A percentile compares a stretch with the other conserved stretches of the same genome.
phyloP scores from a whole-genome alignment of 352 stramenopile species.

The Pythium myriotylum region DNA sequence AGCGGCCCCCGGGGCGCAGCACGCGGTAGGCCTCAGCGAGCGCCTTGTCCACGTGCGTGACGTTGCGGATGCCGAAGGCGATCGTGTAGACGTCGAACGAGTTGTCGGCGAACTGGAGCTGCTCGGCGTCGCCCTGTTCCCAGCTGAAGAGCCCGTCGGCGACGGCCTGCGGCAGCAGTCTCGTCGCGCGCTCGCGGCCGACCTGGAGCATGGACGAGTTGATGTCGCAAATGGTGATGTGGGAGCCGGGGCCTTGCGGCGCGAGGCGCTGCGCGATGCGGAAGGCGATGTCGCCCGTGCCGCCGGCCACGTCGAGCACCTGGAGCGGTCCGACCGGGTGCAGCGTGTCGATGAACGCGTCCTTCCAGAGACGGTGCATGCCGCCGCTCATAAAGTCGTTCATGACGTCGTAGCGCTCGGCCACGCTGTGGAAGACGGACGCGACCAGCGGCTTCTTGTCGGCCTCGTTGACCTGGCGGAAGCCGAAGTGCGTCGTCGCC shows the following conservation, averaged over 20 bases:
- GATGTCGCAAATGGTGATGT: conserved; percentile 98
- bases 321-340: conserved; percentile 73
- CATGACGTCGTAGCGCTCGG: conserved; percentile 98
- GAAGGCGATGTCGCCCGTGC: conserved; percentile 99
- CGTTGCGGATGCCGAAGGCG: conserved; percentile 98
- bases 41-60: conserved; percentile 96
- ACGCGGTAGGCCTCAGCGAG: conserved; percentile 95
- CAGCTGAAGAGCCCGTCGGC: conserved; percentile 73
- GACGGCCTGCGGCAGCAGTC: conserved; percentile 61
- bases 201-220: conserved; percentile 99
- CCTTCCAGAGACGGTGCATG: conserved; percentile 97
- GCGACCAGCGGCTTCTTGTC: conserved; percentile 96
- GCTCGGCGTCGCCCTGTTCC: conserved; percentile 96
- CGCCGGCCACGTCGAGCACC: conserved; percentile 97
- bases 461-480: conserved; percentile 87
- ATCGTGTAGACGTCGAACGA: conserved; percentile 99
- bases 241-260: conserved; percentile 38
- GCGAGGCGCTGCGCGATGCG: conserved; percentile 89
- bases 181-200: conserved; percentile 85
- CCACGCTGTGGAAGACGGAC: conserved; percentile 97
- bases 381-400: conserved; percentile 99
- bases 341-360: conserved; percentile 93
- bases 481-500: conserved; percentile 90
- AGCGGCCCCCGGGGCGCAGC: conserved; percentile 95
- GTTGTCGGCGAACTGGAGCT: conserved; percentile 94